These are phyloP conservation scores for Penicillium cinerascens DNA, from an alignment of 495 filamentous ascomycete species.

Conservation along the genomic window DNA sequence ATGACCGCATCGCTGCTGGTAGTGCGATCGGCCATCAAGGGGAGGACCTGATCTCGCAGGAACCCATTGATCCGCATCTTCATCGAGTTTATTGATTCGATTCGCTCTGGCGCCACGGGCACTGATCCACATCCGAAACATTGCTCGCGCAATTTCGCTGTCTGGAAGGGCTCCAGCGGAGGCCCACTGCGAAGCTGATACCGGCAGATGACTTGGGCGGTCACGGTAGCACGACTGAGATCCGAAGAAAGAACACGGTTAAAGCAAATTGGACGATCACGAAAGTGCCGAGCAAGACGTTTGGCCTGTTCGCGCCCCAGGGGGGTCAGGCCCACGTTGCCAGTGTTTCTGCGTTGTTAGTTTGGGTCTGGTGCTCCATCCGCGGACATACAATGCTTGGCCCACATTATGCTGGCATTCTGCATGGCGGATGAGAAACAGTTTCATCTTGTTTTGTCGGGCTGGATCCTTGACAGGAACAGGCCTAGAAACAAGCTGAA, in stretches of 20 bases:
- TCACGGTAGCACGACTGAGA: constrained; percentile 65
- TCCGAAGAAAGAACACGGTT: constrained; percentile 72
- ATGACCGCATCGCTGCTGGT: constrained; percentile 31
- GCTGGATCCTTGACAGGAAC: neutral
- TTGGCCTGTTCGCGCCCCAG: constrained; percentile 72
- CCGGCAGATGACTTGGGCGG: constrained; percentile 60
- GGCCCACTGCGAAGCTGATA: constrained; percentile 36
- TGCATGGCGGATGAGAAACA: constrained; percentile 77
- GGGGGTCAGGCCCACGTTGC: constrained; percentile 70
- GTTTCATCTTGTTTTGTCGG: constrained; percentile 47
- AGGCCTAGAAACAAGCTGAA: neutral
- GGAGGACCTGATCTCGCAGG: constrained; percentile 55
- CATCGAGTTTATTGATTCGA: constrained; percentile 56
- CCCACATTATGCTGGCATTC: constrained; percentile 86
- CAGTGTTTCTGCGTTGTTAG: constrained; percentile 55
- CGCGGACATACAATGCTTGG: constrained; percentile 58
- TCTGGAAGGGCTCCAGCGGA: constrained; percentile 8
- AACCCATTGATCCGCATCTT: constrained; percentile 56
- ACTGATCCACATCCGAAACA: constrained; percentile 10
- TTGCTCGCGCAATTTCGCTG: constrained; percentile 19
- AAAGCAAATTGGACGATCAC: constrained; percentile 39
- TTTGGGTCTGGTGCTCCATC: neutral
- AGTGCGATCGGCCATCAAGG: constrained; percentile 41
- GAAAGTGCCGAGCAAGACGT: constrained; percentile 45
- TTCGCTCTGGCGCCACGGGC: neutral